Percentiles rank a stretch among this genome's conserved stretches.
phyloP scores from a whole-genome alignment of 2,329 filamentous ascomycete genomes.

The Claviceps purpurea region DNA sequence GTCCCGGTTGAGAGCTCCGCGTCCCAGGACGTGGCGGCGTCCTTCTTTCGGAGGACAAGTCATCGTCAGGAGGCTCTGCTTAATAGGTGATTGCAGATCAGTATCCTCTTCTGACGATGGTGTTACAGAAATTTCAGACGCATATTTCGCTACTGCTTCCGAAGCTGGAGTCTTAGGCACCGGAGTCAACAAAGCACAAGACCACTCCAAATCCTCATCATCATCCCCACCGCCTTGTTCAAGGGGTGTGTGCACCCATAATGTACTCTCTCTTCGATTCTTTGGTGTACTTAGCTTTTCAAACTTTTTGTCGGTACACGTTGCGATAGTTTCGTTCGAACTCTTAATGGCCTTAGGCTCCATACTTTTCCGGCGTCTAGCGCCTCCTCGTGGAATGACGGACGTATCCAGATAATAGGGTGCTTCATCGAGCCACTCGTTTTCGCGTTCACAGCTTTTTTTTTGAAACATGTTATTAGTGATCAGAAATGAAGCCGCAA shows the following conservation, averaged over 20 bases:
- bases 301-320: slow-evolving; percentile 23
- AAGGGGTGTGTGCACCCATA: slow-evolving; percentile 43
- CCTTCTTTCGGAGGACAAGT: slow-evolving; percentile 43
- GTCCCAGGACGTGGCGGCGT: no score
- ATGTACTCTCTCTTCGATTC: slow-evolving; percentile 38
- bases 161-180: slow-evolving; percentile 46
- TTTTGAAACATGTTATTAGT: not conserved
- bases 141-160: slow-evolving; percentile 39
- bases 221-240: slow-evolving; percentile 26
- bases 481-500: slow-evolving; percentile 15
- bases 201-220: slow-evolving; percentile 27
- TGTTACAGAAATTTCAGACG: slow-evolving; percentile 35
- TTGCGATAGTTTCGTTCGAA: slow-evolving; percentile 49
- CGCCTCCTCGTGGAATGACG: slow-evolving; percentile 54
- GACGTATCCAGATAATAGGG: slow-evolving; percentile 57
- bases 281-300: slow-evolving; percentile 33
- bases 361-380: slow-evolving; percentile 67
- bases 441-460: slow-evolving; percentile 54
- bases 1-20: slow-evolving; percentile 31
- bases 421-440: slow-evolving; percentile 61
- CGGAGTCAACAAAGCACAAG: slow-evolving; percentile 35
- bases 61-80: slow-evolving; percentile 29
- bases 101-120: slow-evolving; percentile 24
- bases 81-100: slow-evolving; percentile 19
- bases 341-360: slow-evolving; percentile 60